phyloP scores from a whole-genome alignment of 768 basidiomycete species.

The Gloeostereum incarnatum region DNA sequence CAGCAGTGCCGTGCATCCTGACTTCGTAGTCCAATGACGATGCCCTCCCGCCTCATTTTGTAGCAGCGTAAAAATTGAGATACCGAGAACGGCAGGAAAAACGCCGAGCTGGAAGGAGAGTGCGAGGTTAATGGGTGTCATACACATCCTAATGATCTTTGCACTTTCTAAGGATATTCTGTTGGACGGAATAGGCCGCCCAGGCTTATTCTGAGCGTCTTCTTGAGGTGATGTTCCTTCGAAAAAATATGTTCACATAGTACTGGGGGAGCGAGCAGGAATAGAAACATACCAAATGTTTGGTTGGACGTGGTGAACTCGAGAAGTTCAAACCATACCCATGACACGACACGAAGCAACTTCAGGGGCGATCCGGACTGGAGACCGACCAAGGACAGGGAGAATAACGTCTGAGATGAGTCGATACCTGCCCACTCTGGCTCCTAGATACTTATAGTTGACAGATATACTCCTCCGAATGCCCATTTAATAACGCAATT shows the following conservation, averaged over 20 bases:
- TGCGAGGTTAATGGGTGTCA: constrained; percentile 17
- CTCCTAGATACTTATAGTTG: too few relatives aligned
- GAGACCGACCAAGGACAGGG: too few relatives aligned
- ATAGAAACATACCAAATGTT: too few relatives aligned
- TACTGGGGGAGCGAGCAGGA: too few relatives aligned
- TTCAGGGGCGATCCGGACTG: too few relatives aligned
- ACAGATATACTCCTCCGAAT: too few relatives aligned
- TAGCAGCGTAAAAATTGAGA: constrained; percentile 15
- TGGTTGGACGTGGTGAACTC: constrained; percentile 18
- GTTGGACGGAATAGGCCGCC: constrained; percentile 26
- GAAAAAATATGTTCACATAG: too few relatives aligned
- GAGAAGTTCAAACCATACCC: constrained; percentile 18
- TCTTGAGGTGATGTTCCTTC: constrained; percentile 12
- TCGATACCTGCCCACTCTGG: too few relatives aligned
- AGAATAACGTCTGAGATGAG: too few relatives aligned
- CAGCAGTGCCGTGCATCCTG: constrained; percentile 21
- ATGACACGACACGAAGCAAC: constrained; percentile 14
- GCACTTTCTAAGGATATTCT: constrained; percentile 16
- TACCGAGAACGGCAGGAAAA: constrained; percentile 19
- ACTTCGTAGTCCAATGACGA: constrained; percentile 21
- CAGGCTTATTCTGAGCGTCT: constrained; percentile 21
- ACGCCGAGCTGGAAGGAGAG: constrained; percentile 14
- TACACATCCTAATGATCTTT: constrained; percentile 19
- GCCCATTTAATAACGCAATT: too few relatives aligned
- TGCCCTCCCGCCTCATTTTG: constrained; percentile 17